Evolutionary conservation across 2,329 filamentous ascomycete genomes (phyloP).

Genomic region (Pezicula neosporulosa): DNA sequence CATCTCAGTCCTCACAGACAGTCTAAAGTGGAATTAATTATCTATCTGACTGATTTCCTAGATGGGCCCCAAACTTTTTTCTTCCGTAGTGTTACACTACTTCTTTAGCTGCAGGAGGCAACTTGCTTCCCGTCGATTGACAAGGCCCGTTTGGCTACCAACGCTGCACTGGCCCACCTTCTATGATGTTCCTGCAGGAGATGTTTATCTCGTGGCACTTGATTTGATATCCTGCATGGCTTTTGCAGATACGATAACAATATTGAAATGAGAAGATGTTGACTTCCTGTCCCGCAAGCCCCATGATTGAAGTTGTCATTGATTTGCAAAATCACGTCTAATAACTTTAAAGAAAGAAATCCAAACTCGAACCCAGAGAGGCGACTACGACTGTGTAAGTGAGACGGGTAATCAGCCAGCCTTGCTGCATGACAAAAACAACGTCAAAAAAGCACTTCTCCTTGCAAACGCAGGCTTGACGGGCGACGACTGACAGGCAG

Average conservation of each 20-base stretch:
- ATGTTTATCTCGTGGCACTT: background rate
- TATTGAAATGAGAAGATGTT: too few relatives aligned
- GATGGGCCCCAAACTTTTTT: too few relatives aligned
- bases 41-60: too few relatives aligned
- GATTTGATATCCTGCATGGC: background rate
- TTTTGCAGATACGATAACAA: background rate
- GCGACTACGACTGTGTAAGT: background rate
- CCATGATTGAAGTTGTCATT: too few relatives aligned
- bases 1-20: too few relatives aligned
- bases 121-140: background rate
- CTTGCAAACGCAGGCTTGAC: slow-evolving; percentile 10
- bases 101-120: background rate
- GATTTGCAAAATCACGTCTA: background rate
- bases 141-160: too few relatives aligned
- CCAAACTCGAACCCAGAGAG: background rate
- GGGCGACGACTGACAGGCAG: background rate
- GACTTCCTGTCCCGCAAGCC: too few relatives aligned
- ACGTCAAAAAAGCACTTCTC: background rate
- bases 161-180: too few relatives aligned
- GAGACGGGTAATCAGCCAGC: background rate
- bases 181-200: background rate
- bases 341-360: background rate
- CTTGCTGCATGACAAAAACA: background rate
- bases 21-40: too few relatives aligned
- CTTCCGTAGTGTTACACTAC: too few relatives aligned